Evolutionary conservation across 768 basidiomycete genomes (phyloP).

Genomic region (Mycena epipterygia): DNA sequence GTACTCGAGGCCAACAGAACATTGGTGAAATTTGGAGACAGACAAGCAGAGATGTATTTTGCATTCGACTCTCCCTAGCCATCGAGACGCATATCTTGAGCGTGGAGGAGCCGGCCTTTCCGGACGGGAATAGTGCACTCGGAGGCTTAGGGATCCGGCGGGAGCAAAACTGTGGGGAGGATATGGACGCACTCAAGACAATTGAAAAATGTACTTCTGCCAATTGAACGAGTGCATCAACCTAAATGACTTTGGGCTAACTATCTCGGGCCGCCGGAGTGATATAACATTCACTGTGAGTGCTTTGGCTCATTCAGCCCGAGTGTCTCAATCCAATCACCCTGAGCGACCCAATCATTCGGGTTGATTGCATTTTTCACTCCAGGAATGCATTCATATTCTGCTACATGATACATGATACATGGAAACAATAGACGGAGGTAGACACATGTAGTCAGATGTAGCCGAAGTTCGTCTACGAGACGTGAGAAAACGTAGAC

Average conservation of each 20-base stretch:
- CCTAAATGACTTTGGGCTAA: slow-evolving; percentile 16
- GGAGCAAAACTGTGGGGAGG: too few relatives aligned
- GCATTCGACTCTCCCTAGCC: slow-evolving; percentile 7
- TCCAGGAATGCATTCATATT: slow-evolving; percentile 11
- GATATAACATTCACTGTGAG: slow-evolving; percentile 13
- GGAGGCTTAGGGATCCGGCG: too few relatives aligned
- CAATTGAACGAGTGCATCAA: slow-evolving; percentile 16
- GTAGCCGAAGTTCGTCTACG: too few relatives aligned
- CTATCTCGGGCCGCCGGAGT: slow-evolving; percentile 4
- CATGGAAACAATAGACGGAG: slow-evolving; percentile 2
- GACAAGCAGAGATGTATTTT: slow-evolving; percentile 7
- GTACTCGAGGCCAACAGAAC: neutral
- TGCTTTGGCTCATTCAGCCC: slow-evolving; percentile 13
- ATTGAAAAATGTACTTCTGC: slow-evolving; percentile 5
- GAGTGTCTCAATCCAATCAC: slow-evolving; percentile 13
- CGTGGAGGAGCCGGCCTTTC: slow-evolving; percentile 9
- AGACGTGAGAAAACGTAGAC: too few relatives aligned
- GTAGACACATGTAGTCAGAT: too few relatives aligned
- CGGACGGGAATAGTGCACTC: neutral
- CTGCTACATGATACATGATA: slow-evolving; percentile 7
- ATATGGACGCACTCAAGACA: slow-evolving; percentile 2
- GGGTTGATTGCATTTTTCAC: slow-evolving; percentile 17
- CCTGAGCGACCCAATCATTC: slow-evolving; percentile 8
- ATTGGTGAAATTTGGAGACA: slow-evolving; percentile 11
- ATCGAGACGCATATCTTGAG: slow-evolving; percentile 6